Evolutionary conservation across 2,329 filamentous ascomycete species (phyloP).

Genomic region (Aspergillus intermedius): DNA sequence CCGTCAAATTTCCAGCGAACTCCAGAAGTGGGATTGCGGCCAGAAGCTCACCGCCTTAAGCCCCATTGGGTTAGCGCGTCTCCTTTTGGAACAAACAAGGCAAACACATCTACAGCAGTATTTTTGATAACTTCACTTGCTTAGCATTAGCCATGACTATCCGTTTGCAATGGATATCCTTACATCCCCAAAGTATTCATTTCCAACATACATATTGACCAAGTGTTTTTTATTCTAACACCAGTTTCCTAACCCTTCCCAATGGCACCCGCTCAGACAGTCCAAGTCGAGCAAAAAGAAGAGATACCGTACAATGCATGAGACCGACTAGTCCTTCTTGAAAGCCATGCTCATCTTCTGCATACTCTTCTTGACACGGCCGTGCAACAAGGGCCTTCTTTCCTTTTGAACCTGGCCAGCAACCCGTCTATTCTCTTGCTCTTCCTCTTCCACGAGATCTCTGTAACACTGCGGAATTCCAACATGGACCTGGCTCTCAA

Average conservation of each 20-base stretch:
- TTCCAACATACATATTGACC: neutral
- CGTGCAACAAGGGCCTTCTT: neutral
- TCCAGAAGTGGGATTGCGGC: conserved; percentile 32
- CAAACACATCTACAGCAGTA: neutral
- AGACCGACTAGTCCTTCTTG: conserved; percentile 4
- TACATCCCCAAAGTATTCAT: neutral
- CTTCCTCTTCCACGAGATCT: too few relatives aligned
- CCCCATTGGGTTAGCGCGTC: conserved; percentile 19
- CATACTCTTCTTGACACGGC: conserved; percentile 11
- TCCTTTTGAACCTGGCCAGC: neutral
- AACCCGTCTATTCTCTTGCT: neutral
- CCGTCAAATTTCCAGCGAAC: conserved; percentile 34
- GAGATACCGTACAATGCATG: too few relatives aligned
- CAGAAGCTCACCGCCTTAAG: conserved; percentile 30
- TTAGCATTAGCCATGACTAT: neutral
- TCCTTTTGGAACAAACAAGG: conserved; percentile 6
- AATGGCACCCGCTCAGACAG: neutral
- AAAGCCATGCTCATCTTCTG: conserved; percentile 14
- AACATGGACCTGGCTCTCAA: too few relatives aligned
- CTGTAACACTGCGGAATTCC: too few relatives aligned
- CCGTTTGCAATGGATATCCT: neutral
- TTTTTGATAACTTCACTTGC: neutral
- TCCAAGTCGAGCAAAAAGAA: neutral
- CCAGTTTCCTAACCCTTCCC: too few relatives aligned
- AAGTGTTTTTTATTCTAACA: neutral